These are phyloP conservation scores for Oryza meyeriana DNA, from an alignment of 176 grass and related monocot genomes.

Conservation along the genomic window DNA sequence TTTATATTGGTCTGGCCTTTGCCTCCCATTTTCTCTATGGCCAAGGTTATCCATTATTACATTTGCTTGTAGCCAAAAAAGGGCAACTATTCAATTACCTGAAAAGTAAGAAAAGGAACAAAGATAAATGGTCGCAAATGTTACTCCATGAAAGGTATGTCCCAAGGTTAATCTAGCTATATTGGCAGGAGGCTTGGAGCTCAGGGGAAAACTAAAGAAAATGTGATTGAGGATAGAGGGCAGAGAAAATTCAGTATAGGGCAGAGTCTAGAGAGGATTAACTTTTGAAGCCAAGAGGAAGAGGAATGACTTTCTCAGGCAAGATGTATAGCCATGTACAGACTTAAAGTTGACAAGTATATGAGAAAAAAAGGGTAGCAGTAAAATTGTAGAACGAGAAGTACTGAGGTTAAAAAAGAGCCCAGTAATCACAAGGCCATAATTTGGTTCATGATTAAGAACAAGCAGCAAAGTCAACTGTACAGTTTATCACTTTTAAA, in stretches of 20 bases:
- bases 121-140: neutral
- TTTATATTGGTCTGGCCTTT: constrained; percentile 72
- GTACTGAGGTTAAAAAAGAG: neutral
- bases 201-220: neutral
- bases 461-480: neutral
- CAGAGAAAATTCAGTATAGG: neutral
- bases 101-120: neutral
- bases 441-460: neutral
- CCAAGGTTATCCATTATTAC: constrained; percentile 73
- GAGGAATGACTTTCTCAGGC: neutral
- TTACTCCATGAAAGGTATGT: neutral
- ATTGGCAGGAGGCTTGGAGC: neutral
- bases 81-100: constrained; percentile 13
- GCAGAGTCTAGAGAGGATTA: neutral
- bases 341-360: neutral
- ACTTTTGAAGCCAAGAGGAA: neutral
- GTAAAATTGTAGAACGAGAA: neutral
- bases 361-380: neutral
- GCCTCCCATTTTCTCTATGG: constrained; percentile 81
- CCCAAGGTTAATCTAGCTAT: neutral
- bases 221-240: neutral
- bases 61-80: constrained; percentile 44
- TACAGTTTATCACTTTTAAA: neutral
- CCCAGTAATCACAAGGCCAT: neutral
- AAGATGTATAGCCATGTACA: neutral